Conservation (phyloP, 352 stramenopile genomes). For the Phytophthora sp. region DNA sequence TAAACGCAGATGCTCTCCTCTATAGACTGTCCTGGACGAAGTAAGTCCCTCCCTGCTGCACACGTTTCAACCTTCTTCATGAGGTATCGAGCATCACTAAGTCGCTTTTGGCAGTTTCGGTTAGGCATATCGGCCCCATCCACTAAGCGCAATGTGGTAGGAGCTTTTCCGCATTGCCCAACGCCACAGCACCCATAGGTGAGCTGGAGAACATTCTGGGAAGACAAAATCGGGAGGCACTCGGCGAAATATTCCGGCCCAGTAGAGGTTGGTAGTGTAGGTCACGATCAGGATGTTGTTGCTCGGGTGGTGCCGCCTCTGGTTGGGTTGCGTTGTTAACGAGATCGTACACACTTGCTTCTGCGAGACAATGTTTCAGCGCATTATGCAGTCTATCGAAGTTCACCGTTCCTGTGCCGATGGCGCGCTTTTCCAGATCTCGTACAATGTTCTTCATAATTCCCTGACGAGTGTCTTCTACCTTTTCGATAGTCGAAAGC, state of each 20-base stretch:
- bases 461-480: neutral
- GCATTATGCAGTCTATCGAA: constrained; percentile 10
- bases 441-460: constrained; percentile 14
- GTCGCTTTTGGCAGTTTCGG: constrained; percentile 13
- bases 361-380: constrained; percentile 1
- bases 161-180: constrained; percentile 13
- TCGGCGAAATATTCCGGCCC: constrained; percentile 11
- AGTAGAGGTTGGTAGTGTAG: constrained; percentile 1
- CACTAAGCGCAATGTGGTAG: neutral
- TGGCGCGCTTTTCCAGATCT: constrained; percentile 12
- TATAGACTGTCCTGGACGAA: neutral
- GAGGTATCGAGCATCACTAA: constrained; percentile 16
- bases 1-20: neutral
- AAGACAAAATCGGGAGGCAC: constrained; percentile 7
- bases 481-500: constrained; percentile 7
- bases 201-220: constrained; percentile 6
- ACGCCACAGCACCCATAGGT: constrained; percentile 13
- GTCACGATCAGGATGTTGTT: neutral
- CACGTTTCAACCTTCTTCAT: constrained; percentile 23
- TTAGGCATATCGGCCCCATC: constrained; percentile 19
- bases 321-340: neutral
- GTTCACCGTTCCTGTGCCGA: neutral
- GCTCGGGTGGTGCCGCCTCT: neutral
- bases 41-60: constrained; percentile 11
- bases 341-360: constrained; percentile 1